Evolutionary conservation across 2,329 filamentous ascomycete species (phyloP).

Genomic region (Sporothrix dimorphospora): DNA sequence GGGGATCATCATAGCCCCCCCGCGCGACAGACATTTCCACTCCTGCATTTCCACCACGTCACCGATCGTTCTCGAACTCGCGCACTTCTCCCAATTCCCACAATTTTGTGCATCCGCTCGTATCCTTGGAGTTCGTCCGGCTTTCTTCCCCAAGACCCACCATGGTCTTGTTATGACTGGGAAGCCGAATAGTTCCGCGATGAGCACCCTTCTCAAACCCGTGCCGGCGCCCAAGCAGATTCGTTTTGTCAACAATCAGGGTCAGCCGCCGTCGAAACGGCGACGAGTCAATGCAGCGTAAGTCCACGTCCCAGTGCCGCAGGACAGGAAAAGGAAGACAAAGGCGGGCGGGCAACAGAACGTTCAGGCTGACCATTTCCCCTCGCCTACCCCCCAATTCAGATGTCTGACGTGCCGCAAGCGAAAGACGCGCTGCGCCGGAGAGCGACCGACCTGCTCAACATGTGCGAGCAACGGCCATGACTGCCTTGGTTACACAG

Average conservation of each 20-base stretch:
- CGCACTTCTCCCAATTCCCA: neutral
- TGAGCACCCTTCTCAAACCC: constrained; percentile 52
- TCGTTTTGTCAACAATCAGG: constrained; percentile 81
- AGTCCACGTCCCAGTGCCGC: constrained; percentile 41
- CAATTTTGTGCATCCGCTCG: constrained; percentile 14
- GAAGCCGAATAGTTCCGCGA: constrained; percentile 38
- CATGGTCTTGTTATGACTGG: constrained; percentile 42
- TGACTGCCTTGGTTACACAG: constrained; percentile 68
- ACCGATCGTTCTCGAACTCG: neutral
- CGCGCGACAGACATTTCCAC: constrained; percentile 10
- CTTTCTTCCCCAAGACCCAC: constrained; percentile 33
- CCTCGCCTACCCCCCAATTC: constrained; percentile 16
- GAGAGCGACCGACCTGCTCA: constrained; percentile 71
- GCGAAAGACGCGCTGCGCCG: constrained; percentile 75
- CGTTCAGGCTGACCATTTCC: constrained; percentile 2
- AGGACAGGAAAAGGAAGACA: neutral
- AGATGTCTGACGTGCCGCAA: constrained; percentile 75
- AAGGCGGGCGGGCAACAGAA: neutral
- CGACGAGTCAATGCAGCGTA: constrained; percentile 79
- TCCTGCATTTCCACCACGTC: neutral
- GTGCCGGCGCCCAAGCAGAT: constrained; percentile 61
- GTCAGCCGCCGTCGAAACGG: constrained; percentile 77
- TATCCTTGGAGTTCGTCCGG: neutral
- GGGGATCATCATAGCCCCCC: constrained; percentile 15
- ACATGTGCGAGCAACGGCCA: constrained; percentile 75